Evolutionary conservation across 2,329 filamentous ascomycete species (phyloP).

Genomic region (Diaporthe sp.): DNA sequence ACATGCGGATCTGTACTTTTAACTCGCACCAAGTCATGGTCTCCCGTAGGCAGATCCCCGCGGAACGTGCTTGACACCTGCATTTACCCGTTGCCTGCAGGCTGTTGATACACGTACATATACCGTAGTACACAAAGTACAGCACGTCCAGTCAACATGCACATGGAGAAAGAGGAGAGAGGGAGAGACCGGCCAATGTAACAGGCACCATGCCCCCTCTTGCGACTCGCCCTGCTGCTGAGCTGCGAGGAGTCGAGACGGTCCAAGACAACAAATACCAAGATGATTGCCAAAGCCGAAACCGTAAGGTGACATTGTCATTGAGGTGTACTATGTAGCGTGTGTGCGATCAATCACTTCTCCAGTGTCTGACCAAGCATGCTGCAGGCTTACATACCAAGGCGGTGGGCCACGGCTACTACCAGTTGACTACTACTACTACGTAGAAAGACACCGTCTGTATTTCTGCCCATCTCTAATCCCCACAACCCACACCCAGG

Average conservation of each 20-base stretch:
- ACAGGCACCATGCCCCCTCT: not conserved
- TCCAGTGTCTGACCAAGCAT: slow-evolving; percentile 13
- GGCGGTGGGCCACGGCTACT: not conserved
- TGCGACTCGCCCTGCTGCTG: not conserved
- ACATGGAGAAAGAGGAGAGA: not conserved
- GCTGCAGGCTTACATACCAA: not conserved
- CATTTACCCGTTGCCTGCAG: slow-evolving; percentile 9
- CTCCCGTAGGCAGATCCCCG: not conserved
- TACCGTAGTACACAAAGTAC: not conserved
- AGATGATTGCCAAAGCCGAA: not conserved
- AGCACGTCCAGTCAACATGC: not conserved
- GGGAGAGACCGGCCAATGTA: not conserved
- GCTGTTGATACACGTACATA: not conserved
- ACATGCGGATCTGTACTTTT: not conserved
- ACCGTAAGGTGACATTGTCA: slow-evolving; percentile 18
- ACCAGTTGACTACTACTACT: too few relatives aligned
- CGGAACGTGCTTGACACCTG: not conserved
- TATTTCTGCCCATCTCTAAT: not conserved
- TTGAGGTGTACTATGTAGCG: not conserved
- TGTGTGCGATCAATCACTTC: slow-evolving; percentile 4
- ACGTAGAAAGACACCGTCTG: not conserved
- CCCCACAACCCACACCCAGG: not conserved
- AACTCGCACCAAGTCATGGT: not conserved
- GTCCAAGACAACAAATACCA: not conserved
- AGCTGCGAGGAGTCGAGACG: not conserved